A percentile compares a stretch with the other conserved stretches of the same genome.
phyloP scores from a whole-genome alignment of 805 yeast species.

The Barnettozyma siamensis region DNA sequence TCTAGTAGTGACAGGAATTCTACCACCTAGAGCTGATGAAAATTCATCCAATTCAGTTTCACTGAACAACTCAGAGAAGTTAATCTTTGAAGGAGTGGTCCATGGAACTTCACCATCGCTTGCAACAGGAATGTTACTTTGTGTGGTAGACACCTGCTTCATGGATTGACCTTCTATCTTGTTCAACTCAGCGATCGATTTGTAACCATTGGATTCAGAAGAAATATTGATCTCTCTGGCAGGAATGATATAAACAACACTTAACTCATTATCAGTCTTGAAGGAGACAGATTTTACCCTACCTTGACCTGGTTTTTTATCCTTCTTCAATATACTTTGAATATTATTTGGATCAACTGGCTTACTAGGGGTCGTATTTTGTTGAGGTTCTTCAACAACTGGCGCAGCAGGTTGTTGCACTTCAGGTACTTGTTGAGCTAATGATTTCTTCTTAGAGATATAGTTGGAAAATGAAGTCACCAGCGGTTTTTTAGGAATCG shows the following conservation, averaged over 20 bases:
- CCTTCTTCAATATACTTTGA: constrained; percentile 2
- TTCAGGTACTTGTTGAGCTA: background rate
- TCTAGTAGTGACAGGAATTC: background rate
- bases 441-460: background rate
- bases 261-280: background rate
- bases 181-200: background rate
- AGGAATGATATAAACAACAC: background rate
- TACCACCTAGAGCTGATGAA: constrained; percentile 5
- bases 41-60: background rate
- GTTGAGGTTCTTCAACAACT: background rate
- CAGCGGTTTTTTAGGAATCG: background rate
- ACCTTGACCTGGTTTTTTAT: no score
- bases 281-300: background rate
- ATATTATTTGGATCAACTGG: background rate
- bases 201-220: no score
- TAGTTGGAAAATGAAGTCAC: background rate
- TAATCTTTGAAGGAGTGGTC: background rate
- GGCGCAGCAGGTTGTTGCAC: background rate
- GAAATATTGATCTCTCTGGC: background rate
- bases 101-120: background rate
- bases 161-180: background rate
- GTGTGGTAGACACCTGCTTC: background rate
- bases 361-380: background rate
- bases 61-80: background rate
- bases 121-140: background rate